Conservation (phyloP, 805 yeast species). For the Candida golubevii region DNA sequence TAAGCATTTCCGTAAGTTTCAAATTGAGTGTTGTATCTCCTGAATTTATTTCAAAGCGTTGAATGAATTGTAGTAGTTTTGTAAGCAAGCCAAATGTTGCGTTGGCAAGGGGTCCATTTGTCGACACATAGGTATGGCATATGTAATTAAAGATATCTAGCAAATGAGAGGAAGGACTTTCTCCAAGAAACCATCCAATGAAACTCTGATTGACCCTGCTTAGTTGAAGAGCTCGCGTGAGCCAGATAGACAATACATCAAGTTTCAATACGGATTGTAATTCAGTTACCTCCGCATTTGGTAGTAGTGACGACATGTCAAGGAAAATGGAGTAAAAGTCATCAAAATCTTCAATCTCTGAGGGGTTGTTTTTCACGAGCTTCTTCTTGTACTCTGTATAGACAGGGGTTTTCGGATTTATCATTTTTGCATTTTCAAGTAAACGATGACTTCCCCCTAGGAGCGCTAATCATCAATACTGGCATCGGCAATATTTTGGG, state of each 20-base stretch:
- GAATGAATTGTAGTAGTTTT: constrained; percentile 45
- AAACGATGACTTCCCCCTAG: no score
- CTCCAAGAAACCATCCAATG: not conserved
- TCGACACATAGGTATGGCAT: constrained; percentile 65
- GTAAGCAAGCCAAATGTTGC: constrained; percentile 58
- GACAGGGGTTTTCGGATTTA: not conserved
- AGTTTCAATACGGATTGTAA: constrained; percentile 13
- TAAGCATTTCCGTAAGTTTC: constrained; percentile 44
- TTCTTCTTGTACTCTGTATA: constrained; percentile 1
- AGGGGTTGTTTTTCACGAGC: constrained; percentile 3
- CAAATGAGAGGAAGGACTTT: constrained; percentile 10
- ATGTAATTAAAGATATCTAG: constrained; percentile 46
- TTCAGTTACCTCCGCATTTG: constrained; percentile 2
- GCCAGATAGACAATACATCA: constrained; percentile 65
- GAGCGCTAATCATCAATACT: no score
- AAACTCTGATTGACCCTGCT: not conserved
- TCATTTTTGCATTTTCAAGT: not conserved
- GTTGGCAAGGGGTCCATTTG: constrained; percentile 67
- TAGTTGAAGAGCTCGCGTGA: constrained; percentile 50
- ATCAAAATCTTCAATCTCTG: constrained; percentile 1
- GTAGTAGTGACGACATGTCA: not conserved
- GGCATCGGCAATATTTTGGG: no score
- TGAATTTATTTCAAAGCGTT: constrained; percentile 5
- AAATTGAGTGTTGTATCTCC: constrained; percentile 14
- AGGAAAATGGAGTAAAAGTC: constrained; percentile 1